Evolutionary conservation across 164 flowering plant genomes (phyloP), one percentile per base, ranked within the genome.

Genomic region (Warburgia ugandensis): DNA sequence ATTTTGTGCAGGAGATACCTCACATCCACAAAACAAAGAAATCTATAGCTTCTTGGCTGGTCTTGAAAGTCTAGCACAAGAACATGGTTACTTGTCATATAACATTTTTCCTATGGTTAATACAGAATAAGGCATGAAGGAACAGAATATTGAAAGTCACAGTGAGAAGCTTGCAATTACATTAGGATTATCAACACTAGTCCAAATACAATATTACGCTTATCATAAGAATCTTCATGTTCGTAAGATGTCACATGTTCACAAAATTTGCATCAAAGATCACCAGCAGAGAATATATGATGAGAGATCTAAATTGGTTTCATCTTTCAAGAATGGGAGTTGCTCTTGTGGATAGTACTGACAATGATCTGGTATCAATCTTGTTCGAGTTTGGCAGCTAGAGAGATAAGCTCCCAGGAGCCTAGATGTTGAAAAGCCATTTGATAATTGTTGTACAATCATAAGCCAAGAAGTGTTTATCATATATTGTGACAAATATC

Each of bases 1-100:
- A 63, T 74, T 73, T 50, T 59, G 60, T 52, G 73, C 74, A 12
- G 75, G 70, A 35, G 77, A 75, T 58, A 42, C 56, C 8, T 66
- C 63, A 35, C 66, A 64, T 61, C 25, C 38, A 13, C 60, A 61
- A 45, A 58, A 47, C 33, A 58, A 61, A 14, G 72, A 72, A 47
- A 56, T 70, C 21, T 50, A 56, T 56, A 52, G 50, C 5, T 39
- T 68, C 23, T 56, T 70, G 63, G 64, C 65, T 39, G 51, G 54
- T 38, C 54, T 65, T 16, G 56, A 38, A 14, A 55, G 38, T n/a
- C 45, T 63, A 31, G 58, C 68, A 20, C 45, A 52, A 19, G 64
- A 54, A 48, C 61, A 51, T 45, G 69, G 51, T 47, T 60, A 55
- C 25, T 9, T 21, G 28, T 26, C 33, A 35, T 58, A 60, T 45